Evolutionary conservation across 352 stramenopile genomes (phyloP), one percentile per base, ranked within the genome.

Genomic region (Phytopythium mirpurense): DNA sequence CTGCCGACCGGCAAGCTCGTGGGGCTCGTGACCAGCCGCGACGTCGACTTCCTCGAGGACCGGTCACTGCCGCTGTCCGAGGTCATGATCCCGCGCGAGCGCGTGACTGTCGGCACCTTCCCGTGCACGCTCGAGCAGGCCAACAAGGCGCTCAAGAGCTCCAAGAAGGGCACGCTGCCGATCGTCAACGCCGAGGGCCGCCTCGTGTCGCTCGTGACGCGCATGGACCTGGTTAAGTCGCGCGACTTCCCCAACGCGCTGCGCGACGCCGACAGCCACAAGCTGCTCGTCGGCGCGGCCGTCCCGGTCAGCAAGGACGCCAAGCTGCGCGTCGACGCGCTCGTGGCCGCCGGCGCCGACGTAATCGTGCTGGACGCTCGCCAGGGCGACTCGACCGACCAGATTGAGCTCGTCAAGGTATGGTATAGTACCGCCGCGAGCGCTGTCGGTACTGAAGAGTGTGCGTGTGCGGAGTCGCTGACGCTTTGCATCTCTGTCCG

Each of bases 281-380:
- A 98, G 57, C 72, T 99, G 18, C 67, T 99, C 3, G 95, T 98
- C 31, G 96, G 96, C 29, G 97, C 97, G 11, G 81, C 96, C 1
- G 98, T 99, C 61, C 90, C 96, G 21, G 98, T 98, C n/a, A 79
- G 93, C 36, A 87, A 83, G 24, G 78, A 96, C 46, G 93, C 98
- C 60, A 88, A 86, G 23, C 74, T 93, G 31, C 94, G 97, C 16
- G 85, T 96, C 19, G 70, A 67, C 2, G 74, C 80, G 14, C 63
- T 96, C 51, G 90, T 97, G 1, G 82, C 92, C 31, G 96, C 97
- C 31, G 96, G 96, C 36, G 96, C 96, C 14, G 96, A 99, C 67
- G 88, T 99, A 12, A 91, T 99, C 64, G 94, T 99, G 35, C 92
- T 99, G 24, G 97, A 99, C 70, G 98, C 93, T 18, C 98, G 92